A percentile compares a stretch with the other conserved stretches of the same genome.
phyloP scores from a whole-genome alignment of 768 basidiomycete genomes.

The Coprinellus micaceus region DNA sequence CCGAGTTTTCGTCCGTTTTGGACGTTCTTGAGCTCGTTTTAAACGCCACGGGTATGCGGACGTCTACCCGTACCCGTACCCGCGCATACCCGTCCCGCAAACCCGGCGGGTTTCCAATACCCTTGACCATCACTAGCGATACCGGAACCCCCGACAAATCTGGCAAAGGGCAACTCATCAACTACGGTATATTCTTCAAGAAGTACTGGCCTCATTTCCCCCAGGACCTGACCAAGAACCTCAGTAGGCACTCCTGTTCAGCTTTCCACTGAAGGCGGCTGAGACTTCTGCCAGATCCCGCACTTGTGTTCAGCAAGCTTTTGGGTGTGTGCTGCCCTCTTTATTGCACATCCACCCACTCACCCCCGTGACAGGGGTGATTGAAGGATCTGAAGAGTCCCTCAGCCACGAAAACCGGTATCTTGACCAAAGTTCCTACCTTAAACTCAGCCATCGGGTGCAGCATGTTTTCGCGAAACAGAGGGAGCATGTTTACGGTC shows the following conservation, averaged over 20 bases:
- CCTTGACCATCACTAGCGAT: too few relatives aligned
- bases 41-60: too few relatives aligned
- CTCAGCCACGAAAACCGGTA: constrained; percentile 27
- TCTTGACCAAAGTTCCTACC: constrained; percentile 42
- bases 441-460: constrained; percentile 41
- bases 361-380: constrained; percentile 55
- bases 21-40: too few relatives aligned
- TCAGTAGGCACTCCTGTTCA: constrained; percentile 35
- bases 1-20: too few relatives aligned
- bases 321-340: constrained; percentile 37
- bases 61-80: too few relatives aligned
- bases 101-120: too few relatives aligned
- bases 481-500: constrained; percentile 40
- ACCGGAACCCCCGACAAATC: too few relatives aligned
- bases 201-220: constrained; percentile 58
- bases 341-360: too few relatives aligned
- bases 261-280: neutral
- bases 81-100: too few relatives aligned
- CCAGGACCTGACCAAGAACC: constrained; percentile 41
- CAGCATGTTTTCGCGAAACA: constrained; percentile 50
- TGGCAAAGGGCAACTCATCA: constrained; percentile 22
- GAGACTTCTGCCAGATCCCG: constrained; percentile 57
- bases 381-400: constrained; percentile 60
- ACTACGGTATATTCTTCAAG: constrained; percentile 42
- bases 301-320: constrained; percentile 59